Conservation (phyloP, 129 eudicot species). For the Mikania micrantha region DNA sequence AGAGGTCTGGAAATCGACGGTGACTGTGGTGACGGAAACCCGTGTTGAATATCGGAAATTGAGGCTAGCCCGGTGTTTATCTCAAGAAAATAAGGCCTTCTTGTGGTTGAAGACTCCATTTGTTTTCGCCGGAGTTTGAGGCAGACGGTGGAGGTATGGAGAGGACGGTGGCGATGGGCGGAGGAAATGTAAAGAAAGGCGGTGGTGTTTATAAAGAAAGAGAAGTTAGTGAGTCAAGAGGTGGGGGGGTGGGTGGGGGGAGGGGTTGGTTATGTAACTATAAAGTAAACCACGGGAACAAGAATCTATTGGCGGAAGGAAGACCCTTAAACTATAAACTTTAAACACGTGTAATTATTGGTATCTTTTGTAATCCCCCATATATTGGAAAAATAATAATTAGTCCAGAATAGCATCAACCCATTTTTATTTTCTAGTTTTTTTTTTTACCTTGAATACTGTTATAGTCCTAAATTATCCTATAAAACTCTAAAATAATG, state of each 20-base stretch:
- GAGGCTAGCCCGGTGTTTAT: conserved; percentile 44
- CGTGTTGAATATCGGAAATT: conserved; percentile 20
- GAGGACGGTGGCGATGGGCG: conserved; percentile 17
- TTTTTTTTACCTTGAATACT: no score
- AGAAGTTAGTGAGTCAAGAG: not conserved
- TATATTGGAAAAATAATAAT: no score
- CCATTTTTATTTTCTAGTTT: no score
- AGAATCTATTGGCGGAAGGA: conserved; percentile 37
- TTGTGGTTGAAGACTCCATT: conserved; percentile 36
- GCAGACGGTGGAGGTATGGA: conserved; percentile 5
- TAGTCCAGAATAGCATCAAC: no score
- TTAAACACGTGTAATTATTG: conserved; percentile 8
- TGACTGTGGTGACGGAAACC: conserved; percentile 1
- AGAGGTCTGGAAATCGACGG: conserved; percentile 38
- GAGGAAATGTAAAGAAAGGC: conserved; percentile 13
- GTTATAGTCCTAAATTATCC: no score
- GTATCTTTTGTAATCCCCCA: not conserved
- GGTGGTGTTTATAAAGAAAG: conserved; percentile 33
- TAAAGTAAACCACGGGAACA: conserved; percentile 28
- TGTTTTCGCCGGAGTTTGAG: not conserved
- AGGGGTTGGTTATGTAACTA: not conserved
- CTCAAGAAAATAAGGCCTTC: conserved; percentile 43
- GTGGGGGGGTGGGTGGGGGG: conserved; percentile 5
- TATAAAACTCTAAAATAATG: no score
- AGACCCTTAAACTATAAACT: not conserved